Conservation (phyloP, 1,284 basidiomycete species). For the Trametes polyzona region DNA sequence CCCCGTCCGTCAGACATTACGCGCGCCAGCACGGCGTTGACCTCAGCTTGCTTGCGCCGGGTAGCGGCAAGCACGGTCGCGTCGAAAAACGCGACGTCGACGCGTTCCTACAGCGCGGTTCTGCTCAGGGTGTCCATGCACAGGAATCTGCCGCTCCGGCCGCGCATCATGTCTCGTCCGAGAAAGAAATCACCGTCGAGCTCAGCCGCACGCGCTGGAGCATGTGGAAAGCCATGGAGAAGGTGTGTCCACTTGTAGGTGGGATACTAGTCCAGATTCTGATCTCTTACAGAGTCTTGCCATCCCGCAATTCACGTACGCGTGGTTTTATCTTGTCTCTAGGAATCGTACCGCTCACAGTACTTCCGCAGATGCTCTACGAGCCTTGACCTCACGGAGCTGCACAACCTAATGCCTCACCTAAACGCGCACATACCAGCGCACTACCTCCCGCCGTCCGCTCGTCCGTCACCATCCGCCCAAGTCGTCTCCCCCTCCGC, state of each 20-base stretch:
- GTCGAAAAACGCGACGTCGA: constrained; percentile 81
- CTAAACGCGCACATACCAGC: constrained; percentile 75
- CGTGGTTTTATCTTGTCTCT: background rate
- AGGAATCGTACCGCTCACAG: background rate
- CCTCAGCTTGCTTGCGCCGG: constrained; percentile 60
- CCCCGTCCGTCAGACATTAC: constrained; percentile 80
- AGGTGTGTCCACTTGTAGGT: constrained; percentile 44
- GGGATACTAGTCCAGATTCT: constrained; percentile 9
- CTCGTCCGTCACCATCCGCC: constrained; percentile 29
- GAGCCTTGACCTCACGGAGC: constrained; percentile 80
- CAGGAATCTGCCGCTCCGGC: background rate
- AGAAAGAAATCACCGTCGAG: constrained; percentile 60
- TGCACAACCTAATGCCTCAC: constrained; percentile 71
- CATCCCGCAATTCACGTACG: constrained; percentile 53
- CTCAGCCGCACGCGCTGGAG: constrained; percentile 79
- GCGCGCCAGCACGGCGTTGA: constrained; percentile 71
- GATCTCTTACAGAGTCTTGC: constrained; percentile 63
- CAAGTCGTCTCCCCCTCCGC: constrained; percentile 54
- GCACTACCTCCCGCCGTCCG: constrained; percentile 54
- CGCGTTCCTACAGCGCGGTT: constrained; percentile 47
- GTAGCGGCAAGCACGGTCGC: constrained; percentile 77
- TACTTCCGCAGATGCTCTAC: constrained; percentile 65
- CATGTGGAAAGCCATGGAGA: constrained; percentile 89
- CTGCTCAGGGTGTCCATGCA: background rate
- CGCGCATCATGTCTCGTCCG: constrained; percentile 29